A percentile compares a stretch with the other conserved stretches of the same genome.
phyloP scores from a whole-genome alignment of 148 eudicot species.

The Cornus suecica region DNA sequence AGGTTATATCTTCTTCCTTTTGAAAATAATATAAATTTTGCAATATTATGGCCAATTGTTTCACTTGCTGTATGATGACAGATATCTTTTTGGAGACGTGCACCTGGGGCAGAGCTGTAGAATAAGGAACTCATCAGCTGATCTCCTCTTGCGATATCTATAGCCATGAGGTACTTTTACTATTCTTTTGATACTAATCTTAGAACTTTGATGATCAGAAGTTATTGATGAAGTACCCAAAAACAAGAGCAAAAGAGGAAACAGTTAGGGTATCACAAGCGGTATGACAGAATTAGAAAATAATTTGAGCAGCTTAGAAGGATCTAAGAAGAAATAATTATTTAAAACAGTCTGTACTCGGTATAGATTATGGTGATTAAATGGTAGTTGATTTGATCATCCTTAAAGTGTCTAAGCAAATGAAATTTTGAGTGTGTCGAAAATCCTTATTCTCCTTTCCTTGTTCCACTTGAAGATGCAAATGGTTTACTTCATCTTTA shows the following conservation, averaged over 20 bases:
- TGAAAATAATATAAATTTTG: slow-evolving; percentile 4
- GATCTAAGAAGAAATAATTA: too few species aligned
- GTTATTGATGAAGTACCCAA: background rate
- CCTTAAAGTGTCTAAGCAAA: too few species aligned
- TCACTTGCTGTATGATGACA: slow-evolving; percentile 24
- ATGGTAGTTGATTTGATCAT: too few species aligned
- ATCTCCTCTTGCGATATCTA: slow-evolving; percentile 67
- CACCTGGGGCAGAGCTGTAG: slow-evolving; percentile 98
- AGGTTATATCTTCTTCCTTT: slow-evolving; percentile 41
- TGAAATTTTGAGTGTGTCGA: too few species aligned
- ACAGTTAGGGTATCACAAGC: too few species aligned
- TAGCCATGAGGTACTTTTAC: slow-evolving; percentile 25
- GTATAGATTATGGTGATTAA: too few species aligned
- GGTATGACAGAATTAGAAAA: too few species aligned
- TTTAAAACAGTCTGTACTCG: too few species aligned
- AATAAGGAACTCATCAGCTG: slow-evolving; percentile 61
- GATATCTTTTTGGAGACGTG: slow-evolving; percentile 93
- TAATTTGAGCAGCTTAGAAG: too few species aligned
- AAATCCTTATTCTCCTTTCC: too few species aligned
- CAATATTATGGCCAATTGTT: background rate
- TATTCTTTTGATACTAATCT: background rate
- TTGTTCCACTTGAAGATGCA: too few species aligned
- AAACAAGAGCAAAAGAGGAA: background rate
- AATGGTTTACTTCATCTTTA: background rate
- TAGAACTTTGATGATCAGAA: background rate